phyloP scores from a whole-genome alignment of 192 early-diverging fungal genomes.

The Coemansia sp. region DNA sequence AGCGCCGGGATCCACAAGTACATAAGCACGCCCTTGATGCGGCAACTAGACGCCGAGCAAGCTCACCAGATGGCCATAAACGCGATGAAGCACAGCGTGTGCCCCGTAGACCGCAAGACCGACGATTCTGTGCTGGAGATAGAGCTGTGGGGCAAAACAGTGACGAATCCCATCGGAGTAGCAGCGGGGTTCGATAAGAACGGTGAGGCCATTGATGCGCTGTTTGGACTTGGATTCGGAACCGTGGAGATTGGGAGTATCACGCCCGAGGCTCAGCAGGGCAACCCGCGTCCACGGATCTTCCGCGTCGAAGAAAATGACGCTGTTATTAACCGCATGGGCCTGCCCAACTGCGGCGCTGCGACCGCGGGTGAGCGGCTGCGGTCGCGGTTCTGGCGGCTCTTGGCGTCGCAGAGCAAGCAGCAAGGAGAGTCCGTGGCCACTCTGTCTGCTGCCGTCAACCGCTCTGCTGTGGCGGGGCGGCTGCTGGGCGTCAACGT shows the following conservation, averaged over 20 bases:
- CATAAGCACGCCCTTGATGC: slow-evolving; percentile 70
- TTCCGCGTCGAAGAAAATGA: slow-evolving; percentile 76
- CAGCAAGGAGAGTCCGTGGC: slow-evolving; percentile 53
- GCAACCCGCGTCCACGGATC: slow-evolving; percentile 85
- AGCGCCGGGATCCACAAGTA: slow-evolving; percentile 74
- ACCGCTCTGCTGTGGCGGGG: slow-evolving; percentile 63
- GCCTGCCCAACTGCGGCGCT: slow-evolving; percentile 86
- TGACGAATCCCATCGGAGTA: slow-evolving; percentile 82
- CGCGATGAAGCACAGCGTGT: slow-evolving; percentile 63
- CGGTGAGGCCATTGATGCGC: slow-evolving; percentile 81
- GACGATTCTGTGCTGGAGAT: slow-evolving; percentile 64
- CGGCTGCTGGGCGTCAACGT: slow-evolving; percentile 84
- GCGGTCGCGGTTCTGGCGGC: slow-evolving; percentile 72
- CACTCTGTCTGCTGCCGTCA: slow-evolving; percentile 29
- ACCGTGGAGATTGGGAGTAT: slow-evolving; percentile 90
- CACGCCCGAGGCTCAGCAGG: slow-evolving; percentile 83
- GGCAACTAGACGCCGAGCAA: slow-evolving; percentile 71
- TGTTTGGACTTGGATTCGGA: slow-evolving; percentile 87
- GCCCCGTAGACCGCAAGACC: slow-evolving; percentile 61
- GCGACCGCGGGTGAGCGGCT: slow-evolving; percentile 64
- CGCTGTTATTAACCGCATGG: slow-evolving; percentile 89
- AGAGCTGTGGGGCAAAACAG: slow-evolving; percentile 69
- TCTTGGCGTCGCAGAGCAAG: slow-evolving; percentile 58
- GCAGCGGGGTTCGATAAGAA: slow-evolving; percentile 95
- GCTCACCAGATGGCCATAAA: slow-evolving; percentile 73